Conservation (phyloP, 441 rosid genomes). For the Lepidium campestre region DNA sequence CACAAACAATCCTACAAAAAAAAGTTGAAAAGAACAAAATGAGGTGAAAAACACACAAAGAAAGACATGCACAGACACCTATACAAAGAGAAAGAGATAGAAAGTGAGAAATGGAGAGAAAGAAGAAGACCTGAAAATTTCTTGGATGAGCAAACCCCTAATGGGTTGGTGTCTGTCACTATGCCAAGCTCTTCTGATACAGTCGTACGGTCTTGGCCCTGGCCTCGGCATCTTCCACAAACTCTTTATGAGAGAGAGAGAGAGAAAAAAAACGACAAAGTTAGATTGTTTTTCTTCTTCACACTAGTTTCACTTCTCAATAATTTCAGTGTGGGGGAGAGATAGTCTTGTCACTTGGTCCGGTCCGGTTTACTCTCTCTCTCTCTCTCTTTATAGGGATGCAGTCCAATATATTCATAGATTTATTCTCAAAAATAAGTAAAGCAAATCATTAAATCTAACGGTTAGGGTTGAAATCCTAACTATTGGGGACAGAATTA, state of each 20-base stretch:
- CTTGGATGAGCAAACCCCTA: constrained; percentile 82
- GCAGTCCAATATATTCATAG: neutral
- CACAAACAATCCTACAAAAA: constrained; percentile 23
- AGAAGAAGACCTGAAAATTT: constrained; percentile 66
- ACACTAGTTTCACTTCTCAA: constrained; percentile 16
- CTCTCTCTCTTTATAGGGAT: neutral
- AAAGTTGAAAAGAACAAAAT: neutral
- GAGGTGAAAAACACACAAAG: constrained; percentile 1
- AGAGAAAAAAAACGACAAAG: neutral
- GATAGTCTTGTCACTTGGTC: constrained; percentile 9
- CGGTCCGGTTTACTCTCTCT: neutral
- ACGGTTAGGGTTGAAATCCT: no score
- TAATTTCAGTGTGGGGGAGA: constrained; percentile 19
- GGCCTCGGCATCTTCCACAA: constrained; percentile 83
- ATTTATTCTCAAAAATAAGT: neutral
- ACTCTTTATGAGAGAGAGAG: constrained; percentile 15
- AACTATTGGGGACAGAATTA: no score
- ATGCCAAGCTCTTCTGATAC: constrained; percentile 94
- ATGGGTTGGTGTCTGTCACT: constrained; percentile 89
- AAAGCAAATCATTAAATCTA: neutral
- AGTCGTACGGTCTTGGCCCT: constrained; percentile 96
- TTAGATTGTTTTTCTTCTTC: neutral
- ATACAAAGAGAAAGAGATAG: neutral
- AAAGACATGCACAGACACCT: neutral
- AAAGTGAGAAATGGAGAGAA: neutral